Evolutionary conservation across 495 filamentous ascomycete species (phyloP), one percentile per base, ranked within the genome.

Genomic region (Lepraria neglecta): DNA sequence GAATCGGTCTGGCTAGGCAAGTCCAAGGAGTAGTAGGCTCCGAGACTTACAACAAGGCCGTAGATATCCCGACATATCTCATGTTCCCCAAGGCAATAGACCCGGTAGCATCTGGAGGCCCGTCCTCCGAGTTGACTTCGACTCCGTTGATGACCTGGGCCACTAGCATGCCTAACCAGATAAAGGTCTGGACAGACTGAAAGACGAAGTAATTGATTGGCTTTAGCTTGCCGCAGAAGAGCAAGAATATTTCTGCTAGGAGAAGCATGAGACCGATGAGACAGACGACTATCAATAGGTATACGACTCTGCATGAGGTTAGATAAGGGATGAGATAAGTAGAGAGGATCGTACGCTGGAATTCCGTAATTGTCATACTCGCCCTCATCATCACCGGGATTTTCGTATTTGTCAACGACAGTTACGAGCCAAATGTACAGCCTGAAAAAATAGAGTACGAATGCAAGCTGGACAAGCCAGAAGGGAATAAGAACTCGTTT

Each of bases 401-500:
- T 24, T 24, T 24, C 24, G 24, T 24, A 24, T 24, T 24, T 24
- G 24, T 24, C 24, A 24, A 24, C 2, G 24, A 24, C 2, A 24
- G 24, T 24, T 24, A 24, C 24, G 24, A 24, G 24, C 24, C 24
- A 24, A 35, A 15, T 19, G 2, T 55, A 60, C 21, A 24, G 1
- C 24, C 24, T 24, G 30, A 31, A 30, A 30, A 40, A 28, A 24
- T 6, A 28, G 14, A 64, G 15, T 56, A 64, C 48, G 40, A 56
- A 48, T 11, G n/a, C 3, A 6, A 44, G n/a, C 17, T 60, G 62
- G 30, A 55, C 33, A 19, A 55, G n/a, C 62, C 57, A 64, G 43
- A 60, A 60, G 12, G 51, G 62, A 42, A 60, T 28, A 12, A 64
- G 43, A 28, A 64, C 30, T 19, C 57, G 50, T 24, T 64, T 64